Evolutionary conservation across 306 rosid species (phyloP).

Genomic region (Prunus mira): DNA sequence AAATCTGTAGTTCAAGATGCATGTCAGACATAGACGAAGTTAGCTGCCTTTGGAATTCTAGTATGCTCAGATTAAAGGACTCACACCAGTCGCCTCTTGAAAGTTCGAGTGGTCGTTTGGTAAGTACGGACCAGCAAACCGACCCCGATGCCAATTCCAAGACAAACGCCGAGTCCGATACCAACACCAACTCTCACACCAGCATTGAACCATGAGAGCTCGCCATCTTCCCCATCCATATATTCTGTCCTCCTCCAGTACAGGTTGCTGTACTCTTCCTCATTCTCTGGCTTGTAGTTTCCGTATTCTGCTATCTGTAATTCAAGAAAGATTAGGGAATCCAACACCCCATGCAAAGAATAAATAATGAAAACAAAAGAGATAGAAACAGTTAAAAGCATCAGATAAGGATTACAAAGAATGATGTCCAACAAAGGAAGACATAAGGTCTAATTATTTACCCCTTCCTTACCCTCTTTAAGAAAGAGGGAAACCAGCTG

Average conservation of each 20-base stretch:
- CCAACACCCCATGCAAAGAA: neutral
- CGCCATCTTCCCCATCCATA: constrained; percentile 38
- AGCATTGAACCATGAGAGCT: constrained; percentile 46
- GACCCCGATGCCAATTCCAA: constrained; percentile 38
- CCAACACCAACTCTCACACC: constrained; percentile 49
- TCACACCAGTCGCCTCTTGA: constrained; percentile 34
- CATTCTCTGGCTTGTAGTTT: constrained; percentile 31
- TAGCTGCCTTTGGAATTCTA: constrained; percentile 17
- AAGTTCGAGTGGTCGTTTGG: constrained; percentile 37
- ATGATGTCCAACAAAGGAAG: too few species aligned
- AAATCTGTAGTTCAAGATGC: constrained; percentile 16
- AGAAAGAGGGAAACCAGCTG: neutral
- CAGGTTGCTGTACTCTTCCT: constrained; percentile 16
- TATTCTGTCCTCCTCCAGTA: constrained; percentile 40
- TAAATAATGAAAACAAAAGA: neutral
- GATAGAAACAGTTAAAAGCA: neutral
- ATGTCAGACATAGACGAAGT: constrained; percentile 15
- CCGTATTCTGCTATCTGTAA: constrained; percentile 30
- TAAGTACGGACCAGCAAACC: constrained; percentile 39
- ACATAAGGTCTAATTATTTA: neutral
- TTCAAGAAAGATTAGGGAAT: neutral
- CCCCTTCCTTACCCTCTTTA: neutral
- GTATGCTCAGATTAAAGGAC: constrained; percentile 3
- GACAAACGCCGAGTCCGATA: constrained; percentile 42
- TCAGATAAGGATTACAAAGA: too few species aligned